Evolutionary conservation across 1,284 basidiomycete genomes (phyloP).

Genomic region (Austroboletus niveus): DNA sequence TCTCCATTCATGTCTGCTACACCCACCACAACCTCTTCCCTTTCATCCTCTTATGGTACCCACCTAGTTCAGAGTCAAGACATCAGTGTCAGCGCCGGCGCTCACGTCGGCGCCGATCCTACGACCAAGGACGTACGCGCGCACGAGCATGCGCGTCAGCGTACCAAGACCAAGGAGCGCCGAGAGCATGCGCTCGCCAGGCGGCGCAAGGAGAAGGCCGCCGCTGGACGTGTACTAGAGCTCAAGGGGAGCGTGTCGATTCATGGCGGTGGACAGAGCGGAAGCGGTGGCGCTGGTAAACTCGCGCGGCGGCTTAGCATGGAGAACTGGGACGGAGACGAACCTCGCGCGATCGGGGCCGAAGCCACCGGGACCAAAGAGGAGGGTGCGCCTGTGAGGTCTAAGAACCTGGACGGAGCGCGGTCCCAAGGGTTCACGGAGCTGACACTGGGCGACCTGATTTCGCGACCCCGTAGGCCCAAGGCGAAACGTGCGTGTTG

Average conservation of each 20-base stretch:
- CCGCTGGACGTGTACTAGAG: slow-evolving; percentile 14
- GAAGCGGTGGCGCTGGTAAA: slow-evolving; percentile 5
- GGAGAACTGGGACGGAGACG: slow-evolving; percentile 32
- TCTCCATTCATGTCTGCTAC: slow-evolving; percentile 30
- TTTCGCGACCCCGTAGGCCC: slow-evolving; percentile 21
- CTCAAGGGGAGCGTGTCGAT: slow-evolving; percentile 14
- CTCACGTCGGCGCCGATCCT: slow-evolving; percentile 16
- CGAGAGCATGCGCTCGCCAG: slow-evolving; percentile 30
- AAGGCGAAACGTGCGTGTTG: slow-evolving; percentile 28
- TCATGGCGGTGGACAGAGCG: neutral
- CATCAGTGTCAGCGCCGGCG: neutral
- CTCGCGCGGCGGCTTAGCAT: slow-evolving; percentile 27
- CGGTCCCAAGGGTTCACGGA: slow-evolving; percentile 10
- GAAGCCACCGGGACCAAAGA: neutral
- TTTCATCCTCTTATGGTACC: slow-evolving; percentile 18
- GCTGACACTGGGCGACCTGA: slow-evolving; percentile 29
- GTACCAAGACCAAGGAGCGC: slow-evolving; percentile 32
- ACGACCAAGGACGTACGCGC: slow-evolving; percentile 29
- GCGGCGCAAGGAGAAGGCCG: slow-evolving; percentile 32
- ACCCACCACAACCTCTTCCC: slow-evolving; percentile 19
- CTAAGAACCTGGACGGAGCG: neutral
- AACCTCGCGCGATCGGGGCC: slow-evolving; percentile 4
- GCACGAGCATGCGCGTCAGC: slow-evolving; percentile 33
- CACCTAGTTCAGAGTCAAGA: neutral
- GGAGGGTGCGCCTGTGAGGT: neutral